phyloP scores from a whole-genome alignment of 108 stramenopile genomes.

The Nitzschia inconspicua region DNA sequence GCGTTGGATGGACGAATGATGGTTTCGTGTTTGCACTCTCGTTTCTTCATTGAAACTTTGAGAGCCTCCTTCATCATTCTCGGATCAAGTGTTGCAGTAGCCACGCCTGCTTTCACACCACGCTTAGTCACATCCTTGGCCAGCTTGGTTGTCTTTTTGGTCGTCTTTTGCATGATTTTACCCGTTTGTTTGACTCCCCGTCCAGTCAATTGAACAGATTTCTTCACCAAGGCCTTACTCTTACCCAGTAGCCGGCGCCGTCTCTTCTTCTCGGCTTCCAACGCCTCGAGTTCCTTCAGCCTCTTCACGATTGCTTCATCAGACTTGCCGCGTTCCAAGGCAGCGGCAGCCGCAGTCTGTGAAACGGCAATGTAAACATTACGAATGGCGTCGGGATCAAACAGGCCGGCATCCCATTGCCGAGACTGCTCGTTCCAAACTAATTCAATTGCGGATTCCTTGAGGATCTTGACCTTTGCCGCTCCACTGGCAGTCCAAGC shows the following conservation, averaged over 20 bases:
- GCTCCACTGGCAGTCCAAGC: conserved; percentile 36
- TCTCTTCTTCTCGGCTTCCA: conserved; percentile 17
- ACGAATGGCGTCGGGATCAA: conserved; percentile 19
- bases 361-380: conserved; percentile 18
- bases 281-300: conserved; percentile 9
- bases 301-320: conserved; percentile 25
- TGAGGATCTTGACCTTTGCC: conserved; percentile 17
- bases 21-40: conserved; percentile 20
- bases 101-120: conserved; percentile 27
- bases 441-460: conserved; percentile 26
- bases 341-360: conserved; percentile 4
- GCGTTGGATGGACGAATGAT: not conserved
- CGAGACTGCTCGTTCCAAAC: conserved; percentile 41
- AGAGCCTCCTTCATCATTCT: conserved; percentile 33
- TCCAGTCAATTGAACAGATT: conserved; percentile 19
- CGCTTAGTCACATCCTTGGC: conserved; percentile 8
- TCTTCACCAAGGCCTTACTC: conserved; percentile 21
- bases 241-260: conserved; percentile 20
- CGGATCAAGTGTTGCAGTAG: conserved; percentile 32
- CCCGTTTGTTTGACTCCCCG: conserved; percentile 12
- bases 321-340: conserved; percentile 18
- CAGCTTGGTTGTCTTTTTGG: conserved; percentile 16
- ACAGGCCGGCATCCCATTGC: conserved; percentile 30
- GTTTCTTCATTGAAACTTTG: conserved; percentile 18
- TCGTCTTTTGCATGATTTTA: conserved; percentile 25